These are phyloP conservation scores for Porphyra umbilicalis DNA, from an alignment of 31 red algal species.

Conservation along the genomic window DNA sequence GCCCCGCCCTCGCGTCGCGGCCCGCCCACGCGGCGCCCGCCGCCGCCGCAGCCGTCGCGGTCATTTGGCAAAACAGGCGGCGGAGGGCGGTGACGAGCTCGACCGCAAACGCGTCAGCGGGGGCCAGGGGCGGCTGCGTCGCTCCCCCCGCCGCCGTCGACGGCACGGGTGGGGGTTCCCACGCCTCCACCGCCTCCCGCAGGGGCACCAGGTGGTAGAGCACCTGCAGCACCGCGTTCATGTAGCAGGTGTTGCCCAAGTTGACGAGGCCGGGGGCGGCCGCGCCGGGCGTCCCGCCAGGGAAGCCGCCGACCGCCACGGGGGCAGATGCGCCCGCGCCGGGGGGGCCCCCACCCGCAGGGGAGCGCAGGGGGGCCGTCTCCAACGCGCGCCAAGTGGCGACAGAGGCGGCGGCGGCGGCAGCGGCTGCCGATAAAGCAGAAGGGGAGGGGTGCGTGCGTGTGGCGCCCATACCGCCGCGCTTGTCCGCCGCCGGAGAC, in stretches of 20 bases:
- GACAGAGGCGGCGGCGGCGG: neutral
- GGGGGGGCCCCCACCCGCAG: neutral
- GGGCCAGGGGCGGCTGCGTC: conserved; percentile 57
- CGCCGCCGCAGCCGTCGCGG: neutral
- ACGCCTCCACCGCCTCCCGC: conserved; percentile 26
- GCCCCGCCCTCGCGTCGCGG: neutral
- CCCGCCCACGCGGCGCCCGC: neutral
- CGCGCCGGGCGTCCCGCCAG: conserved; percentile 5
- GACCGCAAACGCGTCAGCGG: conserved; percentile 67
- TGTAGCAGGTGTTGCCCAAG: conserved; percentile 94
- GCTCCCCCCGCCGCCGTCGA: conserved; percentile 24
- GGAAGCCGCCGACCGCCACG: neutral
- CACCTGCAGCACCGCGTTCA: conserved; percentile 86
- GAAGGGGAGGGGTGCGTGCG: no score
- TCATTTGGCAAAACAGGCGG: neutral
- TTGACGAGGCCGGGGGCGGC: conserved; percentile 73
- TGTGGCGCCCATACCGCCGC: no score
- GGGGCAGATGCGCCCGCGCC: neutral
- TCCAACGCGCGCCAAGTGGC: neutral
- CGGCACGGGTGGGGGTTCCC: conserved; percentile 3
- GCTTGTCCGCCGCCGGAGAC: neutral
- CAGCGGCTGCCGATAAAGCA: neutral
- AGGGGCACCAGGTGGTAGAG: conserved; percentile 65
- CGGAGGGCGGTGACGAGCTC: conserved; percentile 48
- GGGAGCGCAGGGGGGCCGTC: neutral